A percentile compares a stretch with the other conserved stretches of the same genome.
These are phyloP conservation scores for Corynascus novoguineensis DNA, from an alignment of 495 filamentous ascomycete species.

Conservation along the genomic window DNA sequence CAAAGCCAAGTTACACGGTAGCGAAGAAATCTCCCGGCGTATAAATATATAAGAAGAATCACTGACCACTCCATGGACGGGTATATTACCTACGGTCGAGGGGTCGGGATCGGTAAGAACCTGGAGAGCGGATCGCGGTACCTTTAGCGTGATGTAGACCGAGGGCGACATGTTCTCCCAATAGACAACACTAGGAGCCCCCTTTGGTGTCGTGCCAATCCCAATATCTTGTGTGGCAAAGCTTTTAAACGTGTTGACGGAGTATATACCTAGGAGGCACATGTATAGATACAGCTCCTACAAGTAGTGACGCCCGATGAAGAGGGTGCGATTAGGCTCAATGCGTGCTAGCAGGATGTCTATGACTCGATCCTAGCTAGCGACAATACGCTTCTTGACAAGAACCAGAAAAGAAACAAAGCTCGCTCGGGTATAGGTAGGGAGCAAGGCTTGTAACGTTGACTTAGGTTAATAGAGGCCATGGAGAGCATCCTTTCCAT, in stretches of 20 bases:
- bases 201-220: neutral
- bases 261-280: neutral
- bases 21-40: conserved; percentile 26
- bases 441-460: neutral
- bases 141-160: conserved; percentile 34
- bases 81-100: conserved; percentile 8
- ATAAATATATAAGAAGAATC: conserved; percentile 1
- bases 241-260: neutral
- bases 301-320: neutral
- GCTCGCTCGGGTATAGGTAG: neutral
- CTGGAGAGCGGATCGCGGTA: conserved; percentile 22
- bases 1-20: conserved; percentile 33
- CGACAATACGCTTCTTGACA: neutral
- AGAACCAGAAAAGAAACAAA: conserved; percentile 3
- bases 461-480: fast-evolving
- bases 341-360: neutral
- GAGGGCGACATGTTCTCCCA: conserved; percentile 34
- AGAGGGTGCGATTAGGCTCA: neutral
- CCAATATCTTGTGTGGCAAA: neutral
- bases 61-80: conserved; percentile 14
- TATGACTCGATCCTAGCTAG: neutral
- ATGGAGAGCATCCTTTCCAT: neutral
- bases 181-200: neutral
- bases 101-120: conserved; percentile 7
- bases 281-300: conserved; percentile 4